These are phyloP conservation scores for Penicillium samsonianum DNA, from an alignment of 495 filamentous ascomycete genomes.

Conservation along the genomic window DNA sequence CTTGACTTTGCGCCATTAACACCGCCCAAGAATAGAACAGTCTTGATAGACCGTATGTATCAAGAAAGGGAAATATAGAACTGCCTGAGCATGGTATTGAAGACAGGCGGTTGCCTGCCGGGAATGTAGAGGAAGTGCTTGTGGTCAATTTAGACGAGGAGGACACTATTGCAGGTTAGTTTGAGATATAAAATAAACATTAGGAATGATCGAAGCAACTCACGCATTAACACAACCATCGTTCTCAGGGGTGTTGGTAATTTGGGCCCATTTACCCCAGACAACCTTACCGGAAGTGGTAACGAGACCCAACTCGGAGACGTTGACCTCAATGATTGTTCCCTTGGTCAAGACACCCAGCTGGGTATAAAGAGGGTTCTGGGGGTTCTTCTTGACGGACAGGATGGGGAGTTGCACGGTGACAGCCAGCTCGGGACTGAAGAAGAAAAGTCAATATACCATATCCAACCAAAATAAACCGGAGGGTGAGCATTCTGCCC, in stretches of 20 bases:
- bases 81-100: constrained; percentile 30
- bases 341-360: constrained; percentile 92
- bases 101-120: constrained; percentile 22
- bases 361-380: constrained; percentile 92
- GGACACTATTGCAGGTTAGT: constrained; percentile 22
- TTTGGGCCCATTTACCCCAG: constrained; percentile 84
- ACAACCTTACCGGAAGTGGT: constrained; percentile 92
- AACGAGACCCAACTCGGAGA: constrained; percentile 87
- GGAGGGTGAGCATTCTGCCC: background rate
- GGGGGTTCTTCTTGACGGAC: constrained; percentile 96
- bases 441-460: constrained; percentile 22
- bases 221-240: constrained; percentile 77
- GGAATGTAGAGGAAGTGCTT: constrained; percentile 15
- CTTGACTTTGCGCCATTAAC: constrained; percentile 32
- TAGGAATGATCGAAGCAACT: constrained; percentile 11
- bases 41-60: constrained; percentile 26
- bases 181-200: background rate
- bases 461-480: background rate
- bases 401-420: constrained; percentile 94
- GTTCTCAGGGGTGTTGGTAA: constrained; percentile 70
- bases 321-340: constrained; percentile 95
- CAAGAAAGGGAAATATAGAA: constrained; percentile 24
- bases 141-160: constrained; percentile 31
- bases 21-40: constrained; percentile 27
- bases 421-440: constrained; percentile 72